Percentiles rank a stretch among this genome's conserved stretches.
These are phyloP conservation scores for Cenchrus americanus DNA, from an alignment of 176 grass and related monocot species.

Conservation along the genomic window DNA sequence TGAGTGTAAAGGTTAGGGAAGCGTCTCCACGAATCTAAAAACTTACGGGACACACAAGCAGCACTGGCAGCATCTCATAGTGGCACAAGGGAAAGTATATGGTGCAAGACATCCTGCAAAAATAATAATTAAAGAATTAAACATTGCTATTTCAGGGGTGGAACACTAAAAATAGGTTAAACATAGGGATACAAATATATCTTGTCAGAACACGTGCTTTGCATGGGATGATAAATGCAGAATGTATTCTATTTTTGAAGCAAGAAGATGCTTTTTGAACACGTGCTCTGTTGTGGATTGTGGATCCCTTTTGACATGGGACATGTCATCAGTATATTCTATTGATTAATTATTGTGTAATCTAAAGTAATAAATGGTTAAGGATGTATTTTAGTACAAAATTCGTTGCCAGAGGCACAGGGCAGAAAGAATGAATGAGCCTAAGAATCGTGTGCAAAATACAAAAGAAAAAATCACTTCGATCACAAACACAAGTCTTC, in stretches of 20 bases:
- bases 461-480: neutral
- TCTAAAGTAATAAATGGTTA: too few species aligned
- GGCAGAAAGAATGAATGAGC: neutral
- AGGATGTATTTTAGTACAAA: neutral
- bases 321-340: too few species aligned
- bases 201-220: neutral
- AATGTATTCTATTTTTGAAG: too few species aligned
- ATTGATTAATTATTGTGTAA: too few species aligned
- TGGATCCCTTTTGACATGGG: too few species aligned
- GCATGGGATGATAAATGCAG: neutral
- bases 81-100: slow-evolving; percentile 31
- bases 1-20: slow-evolving; percentile 32
- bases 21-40: slow-evolving; percentile 30
- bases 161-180: neutral
- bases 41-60: slow-evolving; percentile 15
- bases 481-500: neutral
- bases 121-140: neutral
- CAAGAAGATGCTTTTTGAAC: too few species aligned
- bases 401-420: neutral
- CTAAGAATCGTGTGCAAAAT: neutral
- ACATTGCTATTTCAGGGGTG: neutral
- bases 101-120: slow-evolving; percentile 21
- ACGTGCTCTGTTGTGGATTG: too few species aligned
- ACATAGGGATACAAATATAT: neutral
- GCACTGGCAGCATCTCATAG: slow-evolving; percentile 23